Evolutionary conservation across 2,329 filamentous ascomycete genomes (phyloP).

Genomic region (Beauveria scarabaeidicola): DNA sequence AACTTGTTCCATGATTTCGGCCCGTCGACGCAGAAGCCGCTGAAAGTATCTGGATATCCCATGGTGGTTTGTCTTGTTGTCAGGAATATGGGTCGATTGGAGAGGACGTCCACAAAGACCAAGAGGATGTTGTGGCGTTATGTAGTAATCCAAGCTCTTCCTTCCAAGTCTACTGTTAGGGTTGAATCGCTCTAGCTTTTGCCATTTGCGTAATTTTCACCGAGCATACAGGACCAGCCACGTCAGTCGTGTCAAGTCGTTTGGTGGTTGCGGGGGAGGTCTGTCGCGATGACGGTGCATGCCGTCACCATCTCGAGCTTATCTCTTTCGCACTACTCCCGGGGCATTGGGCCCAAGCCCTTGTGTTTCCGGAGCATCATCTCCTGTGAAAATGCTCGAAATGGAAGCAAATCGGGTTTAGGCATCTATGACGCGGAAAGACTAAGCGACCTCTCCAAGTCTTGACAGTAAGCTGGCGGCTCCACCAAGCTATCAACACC

Average conservation of each 20-base stretch:
- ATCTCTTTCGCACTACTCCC: background rate
- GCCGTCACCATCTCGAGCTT: background rate
- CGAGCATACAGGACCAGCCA: too few relatives aligned
- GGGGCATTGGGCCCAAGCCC: too few relatives aligned
- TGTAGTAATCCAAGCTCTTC: background rate
- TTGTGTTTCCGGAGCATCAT: background rate
- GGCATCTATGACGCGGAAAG: background rate
- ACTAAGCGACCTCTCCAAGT: background rate
- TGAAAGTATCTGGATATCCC: constrained; percentile 33
- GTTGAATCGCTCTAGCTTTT: too few relatives aligned
- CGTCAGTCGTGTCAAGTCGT: too few relatives aligned
- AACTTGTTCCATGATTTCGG: constrained; percentile 35
- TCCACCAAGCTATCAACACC: background rate
- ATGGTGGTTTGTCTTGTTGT: background rate
- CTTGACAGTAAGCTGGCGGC: background rate
- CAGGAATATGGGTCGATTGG: too few relatives aligned
- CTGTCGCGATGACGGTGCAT: background rate
- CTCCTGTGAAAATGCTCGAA: background rate
- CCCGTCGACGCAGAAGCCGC: constrained; percentile 34
- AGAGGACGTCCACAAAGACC: too few relatives aligned
- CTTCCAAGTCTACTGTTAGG: too few relatives aligned
- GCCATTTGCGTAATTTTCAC: too few relatives aligned
- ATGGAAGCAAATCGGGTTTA: background rate
- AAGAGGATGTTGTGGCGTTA: background rate
- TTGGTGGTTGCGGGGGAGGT: too few relatives aligned